Base-by-base conservation (phyloP, 1,284 basidiomycete genomes). In the Cryptococcus sp. region DNA sequence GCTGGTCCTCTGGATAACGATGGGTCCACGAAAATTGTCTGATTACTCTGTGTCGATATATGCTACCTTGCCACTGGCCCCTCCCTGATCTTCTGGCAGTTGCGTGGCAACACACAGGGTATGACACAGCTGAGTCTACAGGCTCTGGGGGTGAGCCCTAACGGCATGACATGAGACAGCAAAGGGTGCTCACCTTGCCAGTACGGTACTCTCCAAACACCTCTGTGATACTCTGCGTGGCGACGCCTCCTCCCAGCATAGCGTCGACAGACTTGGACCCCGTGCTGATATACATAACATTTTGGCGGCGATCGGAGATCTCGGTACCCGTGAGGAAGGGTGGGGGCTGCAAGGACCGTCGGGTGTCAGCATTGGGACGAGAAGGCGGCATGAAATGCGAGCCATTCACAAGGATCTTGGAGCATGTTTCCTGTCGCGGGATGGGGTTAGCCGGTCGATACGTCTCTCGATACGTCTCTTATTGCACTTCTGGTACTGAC, bases 51-150 rank as follows among this genome's bases (percentile, higher is more conserved):
- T 94, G 72, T 94, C 92, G 59, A 95, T 90, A 74, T 90, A 95
- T 65, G 91, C 91, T 37, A 93, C 90, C 80, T 94, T 95, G 48
- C 92, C 92, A 23, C 86, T 83, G 0, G 89, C 92, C 9, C 92
- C 92, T 13, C 92, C 92, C 71, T 93, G 83, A 54, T 95, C 91
- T 4, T 85, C 80, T 21, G 93, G 92, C 37, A 96, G 82, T 70
- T 96, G 93, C 3, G 89, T 79, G 8, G 91, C 80, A 12, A 96
- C 89, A 65, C 89, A 91, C 81, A 95, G 87, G 8, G 91, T 96
- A 77, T 95, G 91, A 24, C 89, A 89, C 43, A 95, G 80, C 70
- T 95, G 92, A 5, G 92, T 95, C 79, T 95, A 83, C 18, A 24
- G 4, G 16, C 15, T 36, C 36, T 9, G 71, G 13, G 85, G 87